Conservation (phyloP, 371 early-diverging fungal genomes). For the Mucor plumbeus region DNA sequence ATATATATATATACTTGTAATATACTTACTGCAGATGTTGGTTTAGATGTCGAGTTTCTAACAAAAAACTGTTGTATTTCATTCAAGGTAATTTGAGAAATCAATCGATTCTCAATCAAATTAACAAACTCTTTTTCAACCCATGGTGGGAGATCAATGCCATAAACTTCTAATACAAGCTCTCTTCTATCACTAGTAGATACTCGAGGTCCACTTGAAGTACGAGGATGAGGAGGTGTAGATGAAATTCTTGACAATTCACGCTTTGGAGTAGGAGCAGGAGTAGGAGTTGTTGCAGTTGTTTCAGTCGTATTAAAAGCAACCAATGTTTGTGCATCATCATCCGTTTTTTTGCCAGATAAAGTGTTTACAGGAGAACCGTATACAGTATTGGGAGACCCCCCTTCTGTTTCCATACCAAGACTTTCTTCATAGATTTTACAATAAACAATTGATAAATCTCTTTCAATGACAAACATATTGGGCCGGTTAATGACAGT, state of each 20-base stretch:
- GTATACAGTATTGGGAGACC: conserved; percentile 19
- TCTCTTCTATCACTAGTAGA: conserved; percentile 38
- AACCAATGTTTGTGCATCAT: conserved; percentile 19
- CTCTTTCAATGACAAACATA: conserved; percentile 73
- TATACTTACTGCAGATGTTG: conserved; percentile 65
- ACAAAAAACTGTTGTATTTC: conserved; percentile 73
- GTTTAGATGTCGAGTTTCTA: conserved; percentile 68
- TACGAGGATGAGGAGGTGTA: conserved; percentile 22
- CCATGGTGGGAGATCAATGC: conserved; percentile 69
- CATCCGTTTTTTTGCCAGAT: conserved; percentile 12
- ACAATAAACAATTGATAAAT: conserved; percentile 57
- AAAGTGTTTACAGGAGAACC: conserved; percentile 19
- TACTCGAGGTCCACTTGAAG: conserved; percentile 23
- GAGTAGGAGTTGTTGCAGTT: not conserved
- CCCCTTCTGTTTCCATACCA: not conserved
- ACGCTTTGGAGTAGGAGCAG: conserved; percentile 8
- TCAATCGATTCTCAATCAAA: conserved; percentile 67
- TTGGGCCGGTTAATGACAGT: conserved; percentile 74
- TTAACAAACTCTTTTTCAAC: conserved; percentile 72
- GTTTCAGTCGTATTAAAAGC: conserved; percentile 5
- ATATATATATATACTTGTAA: not conserved
- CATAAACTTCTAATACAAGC: conserved; percentile 75
- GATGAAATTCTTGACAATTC: conserved; percentile 12
- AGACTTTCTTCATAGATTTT: conserved; percentile 44
- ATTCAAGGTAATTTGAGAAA: conserved; percentile 66